Conservation (phyloP, 202 grass and related monocot species). For the Schoenoplectus triqueter region DNA sequence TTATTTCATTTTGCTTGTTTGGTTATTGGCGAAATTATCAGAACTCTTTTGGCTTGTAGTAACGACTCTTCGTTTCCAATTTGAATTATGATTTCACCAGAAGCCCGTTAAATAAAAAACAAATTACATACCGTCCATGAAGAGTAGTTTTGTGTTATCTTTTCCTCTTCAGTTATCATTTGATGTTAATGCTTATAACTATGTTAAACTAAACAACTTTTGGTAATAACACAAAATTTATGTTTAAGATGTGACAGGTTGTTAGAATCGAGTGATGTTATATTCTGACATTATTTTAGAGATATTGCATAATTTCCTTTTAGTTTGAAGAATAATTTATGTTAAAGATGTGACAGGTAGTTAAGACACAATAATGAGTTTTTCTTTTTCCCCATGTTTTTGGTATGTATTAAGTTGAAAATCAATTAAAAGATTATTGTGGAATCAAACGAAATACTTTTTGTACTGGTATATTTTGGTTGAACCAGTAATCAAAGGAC, state of each 20-base stretch:
- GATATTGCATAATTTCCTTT: neutral
- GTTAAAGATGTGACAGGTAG: conserved; percentile 36
- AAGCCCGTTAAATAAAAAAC: neutral
- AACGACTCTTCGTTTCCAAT: too few species aligned
- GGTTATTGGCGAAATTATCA: neutral
- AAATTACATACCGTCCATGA: neutral
- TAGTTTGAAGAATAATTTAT: conserved; percentile 13
- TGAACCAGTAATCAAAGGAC: neutral
- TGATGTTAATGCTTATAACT: neutral
- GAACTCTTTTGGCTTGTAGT: neutral
- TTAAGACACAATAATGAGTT: conserved; percentile 28
- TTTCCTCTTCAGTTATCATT: conserved; percentile 5
- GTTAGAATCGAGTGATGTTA: too few species aligned
- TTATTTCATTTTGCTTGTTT: neutral
- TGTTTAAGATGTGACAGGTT: conserved; percentile 13
- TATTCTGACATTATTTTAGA: too few species aligned
- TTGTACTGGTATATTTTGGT: neutral
- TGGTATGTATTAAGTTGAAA: neutral
- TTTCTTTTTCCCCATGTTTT: neutral
- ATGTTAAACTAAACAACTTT: neutral
- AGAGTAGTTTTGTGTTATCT: neutral
- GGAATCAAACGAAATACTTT: neutral
- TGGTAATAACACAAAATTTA: neutral
- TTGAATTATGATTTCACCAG: neutral
- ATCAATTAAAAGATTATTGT: neutral